Conservation (phyloP, 208 protist genomes). For the Histomonas meleagridis region DNA sequence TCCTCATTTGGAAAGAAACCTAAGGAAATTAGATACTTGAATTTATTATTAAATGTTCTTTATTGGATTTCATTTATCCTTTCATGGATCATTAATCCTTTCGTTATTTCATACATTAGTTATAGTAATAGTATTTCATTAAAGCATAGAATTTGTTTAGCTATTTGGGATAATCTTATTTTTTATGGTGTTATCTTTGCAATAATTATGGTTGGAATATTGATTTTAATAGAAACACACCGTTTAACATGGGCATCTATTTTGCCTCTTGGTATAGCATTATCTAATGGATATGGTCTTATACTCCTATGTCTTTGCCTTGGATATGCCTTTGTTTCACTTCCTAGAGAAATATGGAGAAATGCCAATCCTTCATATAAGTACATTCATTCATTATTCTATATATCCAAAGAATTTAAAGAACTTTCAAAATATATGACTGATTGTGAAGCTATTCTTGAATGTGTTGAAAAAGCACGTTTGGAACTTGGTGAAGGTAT, state of each 20-base stretch:
- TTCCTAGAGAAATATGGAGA: not conserved
- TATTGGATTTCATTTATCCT: constrained; percentile 34
- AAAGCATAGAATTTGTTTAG: not conserved
- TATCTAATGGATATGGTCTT: constrained; percentile 24
- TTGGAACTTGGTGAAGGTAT: not conserved
- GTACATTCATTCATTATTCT: not conserved
- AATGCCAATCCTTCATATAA: not conserved
- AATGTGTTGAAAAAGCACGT: not conserved
- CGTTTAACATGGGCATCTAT: not conserved
- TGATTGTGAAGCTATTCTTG: not conserved
- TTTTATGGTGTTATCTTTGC: not conserved
- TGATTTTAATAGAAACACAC: not conserved
- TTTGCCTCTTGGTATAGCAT: not conserved
- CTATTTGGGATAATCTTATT: not conserved
- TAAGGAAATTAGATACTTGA: not conserved
- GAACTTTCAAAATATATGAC: not conserved
- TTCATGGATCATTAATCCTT: not conserved
- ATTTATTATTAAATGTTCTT: not conserved
- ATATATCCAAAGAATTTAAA: not conserved
- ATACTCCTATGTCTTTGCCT: not conserved
- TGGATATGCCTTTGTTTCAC: not conserved
- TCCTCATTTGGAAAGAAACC: not conserved
- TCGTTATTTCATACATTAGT: not conserved
- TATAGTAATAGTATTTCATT: not conserved
- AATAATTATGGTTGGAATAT: not conserved